Base-by-base conservation (phyloP, 1,284 basidiomycete genomes). In the Boletus smithii region DNA sequence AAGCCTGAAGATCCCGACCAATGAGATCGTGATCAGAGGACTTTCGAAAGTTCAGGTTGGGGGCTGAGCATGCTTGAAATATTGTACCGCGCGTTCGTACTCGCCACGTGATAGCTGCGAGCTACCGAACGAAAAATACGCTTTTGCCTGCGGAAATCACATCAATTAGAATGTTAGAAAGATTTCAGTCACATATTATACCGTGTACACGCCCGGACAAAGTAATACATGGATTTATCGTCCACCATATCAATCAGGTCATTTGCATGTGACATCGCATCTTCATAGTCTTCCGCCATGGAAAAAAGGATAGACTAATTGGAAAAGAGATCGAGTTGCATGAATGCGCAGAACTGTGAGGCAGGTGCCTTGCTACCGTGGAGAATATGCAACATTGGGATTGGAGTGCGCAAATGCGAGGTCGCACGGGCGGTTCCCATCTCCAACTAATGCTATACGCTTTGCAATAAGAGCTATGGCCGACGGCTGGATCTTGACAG, bases 391-490 rank as follows among this genome's bases (percentile, higher is more conserved):
- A 9, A 37, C 46, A 2, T 32, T 31, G 23, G 42, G 10, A 20
- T 6, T 6, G 14, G 29, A 31, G 4, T 45, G 41, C n/a, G 14
- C 24, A 32, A 48, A 26, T 16, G 46, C 46, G 4, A 37, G 17
- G 14, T 48, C 46, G 8, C 46, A 48, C 3, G 23, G 29, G 22
- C 17, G 33, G 7, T 37, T 45, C 14, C 35, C 35, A 13, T 38
- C 30, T 37, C 42, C 46, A 22, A 48, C 24, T n/a, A 48, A 32
- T 8, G 46, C 42, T 20, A 46, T 38, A 17, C 46, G 8, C 24
- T 48, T 48, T n/a, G 46, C 40, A 17, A 48, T 26, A 14, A 44
- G 27, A 22, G 46, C 42, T 30, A 46, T 46, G 17, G 30, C 35
- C 13, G 46, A 48, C 10, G 34, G 23, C 34, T 33, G 42, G 6